These are phyloP conservation scores for Microsporum canis DNA, from an alignment of 2,329 filamentous ascomycete species.

Conservation along the genomic window DNA sequence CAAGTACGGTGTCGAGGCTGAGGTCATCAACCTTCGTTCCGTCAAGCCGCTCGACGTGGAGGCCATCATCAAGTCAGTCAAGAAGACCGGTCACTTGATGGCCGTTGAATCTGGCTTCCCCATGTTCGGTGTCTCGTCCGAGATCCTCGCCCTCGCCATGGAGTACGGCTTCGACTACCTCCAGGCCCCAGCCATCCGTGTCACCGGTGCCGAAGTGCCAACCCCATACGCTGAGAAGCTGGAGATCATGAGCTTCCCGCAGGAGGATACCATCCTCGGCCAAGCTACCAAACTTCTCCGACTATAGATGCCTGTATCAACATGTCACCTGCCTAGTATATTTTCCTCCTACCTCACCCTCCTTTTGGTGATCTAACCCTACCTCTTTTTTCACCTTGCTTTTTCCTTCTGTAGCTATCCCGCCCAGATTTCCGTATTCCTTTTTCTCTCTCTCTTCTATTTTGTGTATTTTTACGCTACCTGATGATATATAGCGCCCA, in stretches of 20 bases:
- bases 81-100: slow-evolving; percentile 93
- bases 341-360: background rate
- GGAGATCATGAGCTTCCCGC: slow-evolving; percentile 92
- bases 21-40: slow-evolving; percentile 96
- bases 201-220: slow-evolving; percentile 94
- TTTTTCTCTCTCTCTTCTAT: background rate
- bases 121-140: slow-evolving; percentile 80
- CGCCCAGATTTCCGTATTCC: background rate
- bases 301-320: slow-evolving; percentile 42
- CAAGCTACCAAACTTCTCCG: slow-evolving; percentile 83
- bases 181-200: slow-evolving; percentile 79
- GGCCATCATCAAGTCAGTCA: slow-evolving; percentile 89
- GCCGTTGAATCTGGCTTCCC: slow-evolving; percentile 94
- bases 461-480: slow-evolving; percentile 9
- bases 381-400: background rate
- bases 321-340: background rate
- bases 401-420: background rate
- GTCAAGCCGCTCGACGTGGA: slow-evolving; percentile 95
- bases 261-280: slow-evolving; percentile 72
- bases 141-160: slow-evolving; percentile 89
- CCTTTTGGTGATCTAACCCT: background rate
- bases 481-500: slow-evolving; percentile 10
- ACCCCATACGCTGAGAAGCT: slow-evolving; percentile 89
- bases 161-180: slow-evolving; percentile 99
- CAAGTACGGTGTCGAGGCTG: slow-evolving; percentile 89